Percentiles rank a stretch among this genome's conserved stretches.
Evolutionary conservation across 2,329 filamentous ascomycete genomes (phyloP).

Genomic region (Pseudogymnoascus sp.): DNA sequence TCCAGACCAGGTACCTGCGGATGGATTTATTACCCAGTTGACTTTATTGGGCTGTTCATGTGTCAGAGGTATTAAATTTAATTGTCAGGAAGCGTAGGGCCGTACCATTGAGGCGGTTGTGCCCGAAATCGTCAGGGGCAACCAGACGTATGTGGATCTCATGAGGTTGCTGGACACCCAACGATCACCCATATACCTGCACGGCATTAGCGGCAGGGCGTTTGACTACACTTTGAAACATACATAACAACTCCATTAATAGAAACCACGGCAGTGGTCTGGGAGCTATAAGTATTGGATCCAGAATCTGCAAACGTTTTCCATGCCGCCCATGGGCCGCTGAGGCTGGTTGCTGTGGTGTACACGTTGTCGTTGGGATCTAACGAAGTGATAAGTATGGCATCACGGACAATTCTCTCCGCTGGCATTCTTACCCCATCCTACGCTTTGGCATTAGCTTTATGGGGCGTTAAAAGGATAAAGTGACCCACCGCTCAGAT

Average conservation of each 20-base stretch:
- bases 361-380: constrained; percentile 59
- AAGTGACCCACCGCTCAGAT: constrained; percentile 39
- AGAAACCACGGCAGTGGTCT: constrained; percentile 52
- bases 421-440: background rate
- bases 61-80: background rate
- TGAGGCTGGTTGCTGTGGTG: constrained; percentile 48
- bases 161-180: constrained; percentile 55
- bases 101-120: constrained; percentile 40
- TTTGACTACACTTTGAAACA: background rate
- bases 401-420: background rate
- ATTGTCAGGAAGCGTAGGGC: background rate
- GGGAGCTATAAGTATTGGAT: constrained; percentile 49
- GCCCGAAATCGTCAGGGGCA: constrained; percentile 48
- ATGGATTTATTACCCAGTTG: constrained; percentile 45
- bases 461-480: background rate
- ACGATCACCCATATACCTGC: constrained; percentile 59
- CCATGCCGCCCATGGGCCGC: constrained; percentile 56
- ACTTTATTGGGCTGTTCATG: constrained; percentile 38
- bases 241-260: constrained; percentile 30
- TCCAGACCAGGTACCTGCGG: constrained; percentile 36
- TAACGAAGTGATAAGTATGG: constrained; percentile 21
- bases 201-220: background rate
- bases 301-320: constrained; percentile 49
- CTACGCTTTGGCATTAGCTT: background rate
- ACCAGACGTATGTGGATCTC: constrained; percentile 56